phyloP scores from a whole-genome alignment of 1,139 yeast species.

The Yamadazyma aaseri region DNA sequence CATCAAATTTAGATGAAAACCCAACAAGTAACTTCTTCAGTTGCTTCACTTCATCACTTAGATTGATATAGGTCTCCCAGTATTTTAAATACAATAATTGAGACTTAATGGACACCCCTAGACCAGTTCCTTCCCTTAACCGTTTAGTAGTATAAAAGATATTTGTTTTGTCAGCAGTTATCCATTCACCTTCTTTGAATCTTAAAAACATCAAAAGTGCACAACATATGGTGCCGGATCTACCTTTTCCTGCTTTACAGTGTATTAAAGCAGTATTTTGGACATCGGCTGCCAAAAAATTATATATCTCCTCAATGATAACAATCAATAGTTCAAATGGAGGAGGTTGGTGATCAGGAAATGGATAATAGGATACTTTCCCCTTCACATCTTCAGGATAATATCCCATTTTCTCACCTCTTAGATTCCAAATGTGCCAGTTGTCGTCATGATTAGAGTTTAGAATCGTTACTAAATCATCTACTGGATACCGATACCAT shows the following conservation, averaged over 20 bases:
- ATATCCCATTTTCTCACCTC: conserved; percentile 59
- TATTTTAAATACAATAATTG: conserved; percentile 70
- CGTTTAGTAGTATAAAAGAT: conserved; percentile 54
- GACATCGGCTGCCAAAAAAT: conserved; percentile 29
- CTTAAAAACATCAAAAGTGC: conserved; percentile 61
- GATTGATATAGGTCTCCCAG: conserved; percentile 38
- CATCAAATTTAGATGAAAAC: neutral
- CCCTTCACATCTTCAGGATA: conserved; percentile 35
- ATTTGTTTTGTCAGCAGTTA: conserved; percentile 47
- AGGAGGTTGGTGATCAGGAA: conserved; percentile 81
- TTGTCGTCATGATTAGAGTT: conserved; percentile 45
- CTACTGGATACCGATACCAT: conserved; percentile 55
- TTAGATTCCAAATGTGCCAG: conserved; percentile 77
- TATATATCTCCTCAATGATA: conserved; percentile 46
- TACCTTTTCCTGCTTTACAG: conserved; percentile 90
- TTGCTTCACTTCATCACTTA: conserved; percentile 5
- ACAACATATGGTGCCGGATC: conserved; percentile 77
- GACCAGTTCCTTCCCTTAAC: conserved; percentile 56
- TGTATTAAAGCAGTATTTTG: conserved; percentile 68
- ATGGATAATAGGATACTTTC: conserved; percentile 45
- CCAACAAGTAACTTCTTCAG: neutral
- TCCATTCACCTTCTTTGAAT: conserved; percentile 12
- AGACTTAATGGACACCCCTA: conserved; percentile 70
- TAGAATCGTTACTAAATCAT: conserved; percentile 52
- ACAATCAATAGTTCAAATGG: conserved; percentile 50